Conservation (phyloP, 495 filamentous ascomycete species). For the Corynascus novoguineensis region DNA sequence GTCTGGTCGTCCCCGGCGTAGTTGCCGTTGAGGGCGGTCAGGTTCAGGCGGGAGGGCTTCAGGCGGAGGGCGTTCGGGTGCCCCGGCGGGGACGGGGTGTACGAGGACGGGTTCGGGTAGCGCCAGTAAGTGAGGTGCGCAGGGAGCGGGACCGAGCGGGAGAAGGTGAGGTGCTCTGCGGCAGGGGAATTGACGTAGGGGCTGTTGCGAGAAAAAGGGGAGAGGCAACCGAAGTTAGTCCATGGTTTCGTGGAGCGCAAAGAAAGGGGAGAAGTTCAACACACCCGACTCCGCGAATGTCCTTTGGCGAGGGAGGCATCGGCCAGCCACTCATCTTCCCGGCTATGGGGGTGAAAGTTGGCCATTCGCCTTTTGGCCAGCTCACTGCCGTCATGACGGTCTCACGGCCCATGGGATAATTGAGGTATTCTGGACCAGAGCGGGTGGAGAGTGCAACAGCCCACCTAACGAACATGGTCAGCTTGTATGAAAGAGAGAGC, state of each 20-base stretch:
- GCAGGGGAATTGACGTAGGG: constrained; percentile 34
- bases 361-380: constrained; percentile 44
- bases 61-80: constrained; percentile 39
- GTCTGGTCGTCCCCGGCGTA: constrained; percentile 41
- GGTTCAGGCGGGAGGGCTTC: constrained; percentile 40
- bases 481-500: neutral
- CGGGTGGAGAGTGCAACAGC: constrained; percentile 44
- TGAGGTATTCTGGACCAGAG: constrained; percentile 39
- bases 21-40: constrained; percentile 43
- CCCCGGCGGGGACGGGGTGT: constrained; percentile 36
- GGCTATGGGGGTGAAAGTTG: constrained; percentile 39
- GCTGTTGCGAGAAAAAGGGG: constrained; percentile 23
- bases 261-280: too few relatives aligned
- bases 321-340: constrained; percentile 44
- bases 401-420: constrained; percentile 58
- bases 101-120: constrained; percentile 35
- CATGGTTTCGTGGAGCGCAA: neutral
- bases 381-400: constrained; percentile 49
- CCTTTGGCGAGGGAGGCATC: constrained; percentile 26
- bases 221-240: neutral
- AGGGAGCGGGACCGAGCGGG: constrained; percentile 33
- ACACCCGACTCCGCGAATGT: constrained; percentile 35
- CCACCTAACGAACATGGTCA: constrained; percentile 27
- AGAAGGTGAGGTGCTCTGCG: constrained; percentile 39
- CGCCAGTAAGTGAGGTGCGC: constrained; percentile 48